Base-by-base conservation (phyloP, 169 alveolate genomes). In the Ichthyophthirius multifiliis region DNA sequence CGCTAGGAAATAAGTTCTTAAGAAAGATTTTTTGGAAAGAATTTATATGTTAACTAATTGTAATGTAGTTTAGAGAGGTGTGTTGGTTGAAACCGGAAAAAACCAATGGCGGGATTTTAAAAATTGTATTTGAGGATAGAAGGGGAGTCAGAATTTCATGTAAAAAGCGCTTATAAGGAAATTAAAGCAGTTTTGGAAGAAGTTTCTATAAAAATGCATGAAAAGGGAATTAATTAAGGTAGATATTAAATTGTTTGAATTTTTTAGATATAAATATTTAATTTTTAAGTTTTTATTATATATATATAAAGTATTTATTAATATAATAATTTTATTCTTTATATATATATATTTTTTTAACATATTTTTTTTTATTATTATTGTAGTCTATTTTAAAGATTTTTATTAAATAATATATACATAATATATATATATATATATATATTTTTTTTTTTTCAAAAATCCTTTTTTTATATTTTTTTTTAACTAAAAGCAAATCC, bases 21-120 rank as follows among this genome's bases (percentile, higher is more conserved):
- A 78, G 30, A 90, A 88, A 74, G 95, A 88, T 34, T 91, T 84
- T 77, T 62, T 85, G 34, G 83, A 88, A 47, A 84, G 74, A 65
- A 84, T 94, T 34, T 83, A 87, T 43, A 95, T 90, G 31, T 81
- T 90, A 76, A 92, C 95, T 48, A 92, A 90, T 43, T 90, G 94
- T 30, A 83, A 84, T 48, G 86, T 94, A 4, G 46, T 76, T 16
- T 79, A 71, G n/a, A 91, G 91, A 83, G 97, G 97, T 6, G 46
- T 75, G 5, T 75, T 67, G 30, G 76, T 84, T 13, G 96, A 94
- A 43, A 83, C 90, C 16, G 94, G 94, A 18, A 89, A 86, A 45
- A 90, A 82, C 73, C 81, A 87, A 5, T 83, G 88, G 15, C 91
- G 2, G 97, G 97, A 15, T 83, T 88, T 55, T 83, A 86, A 77